phyloP scores from a whole-genome alignment of 345 rosid genomes.

The Bruguiera gymnorhiza region DNA sequence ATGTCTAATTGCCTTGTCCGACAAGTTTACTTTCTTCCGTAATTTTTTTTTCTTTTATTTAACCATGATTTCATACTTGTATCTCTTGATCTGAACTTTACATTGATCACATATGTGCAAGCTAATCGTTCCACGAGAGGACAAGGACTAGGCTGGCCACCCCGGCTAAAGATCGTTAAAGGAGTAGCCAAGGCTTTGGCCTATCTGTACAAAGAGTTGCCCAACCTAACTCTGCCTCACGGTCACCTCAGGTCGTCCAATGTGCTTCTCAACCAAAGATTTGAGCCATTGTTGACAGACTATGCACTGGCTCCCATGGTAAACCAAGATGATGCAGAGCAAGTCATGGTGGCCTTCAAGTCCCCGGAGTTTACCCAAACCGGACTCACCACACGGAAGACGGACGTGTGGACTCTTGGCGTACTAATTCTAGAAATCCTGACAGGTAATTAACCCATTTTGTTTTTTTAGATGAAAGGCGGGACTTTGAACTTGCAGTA shows the following conservation, averaged over 20 bases:
- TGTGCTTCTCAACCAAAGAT: conserved; percentile 5
- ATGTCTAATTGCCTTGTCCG: too few relatives aligned
- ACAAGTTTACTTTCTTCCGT: too few relatives aligned
- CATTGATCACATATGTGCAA: too few relatives aligned
- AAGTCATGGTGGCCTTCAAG: conserved; percentile 12
- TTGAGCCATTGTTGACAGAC: conserved; percentile 3
- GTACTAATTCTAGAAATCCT: conserved; percentile 8
- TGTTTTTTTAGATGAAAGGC: too few relatives aligned
- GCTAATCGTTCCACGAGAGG: background rate
- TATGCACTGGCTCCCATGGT: background rate
- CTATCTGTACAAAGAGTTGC: background rate
- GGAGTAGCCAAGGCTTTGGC: conserved; percentile 2
- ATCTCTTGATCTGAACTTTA: too few relatives aligned
- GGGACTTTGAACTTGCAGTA: too few relatives aligned
- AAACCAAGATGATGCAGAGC: background rate
- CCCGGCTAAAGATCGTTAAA: background rate
- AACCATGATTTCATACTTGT: too few relatives aligned
- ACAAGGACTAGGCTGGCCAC: conserved; percentile 6
- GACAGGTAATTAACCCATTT: background rate
- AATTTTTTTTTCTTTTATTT: too few relatives aligned
- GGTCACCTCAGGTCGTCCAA: conserved; percentile 11
- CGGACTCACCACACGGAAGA: background rate
- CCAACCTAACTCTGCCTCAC: background rate
- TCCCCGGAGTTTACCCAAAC: conserved; percentile 8
- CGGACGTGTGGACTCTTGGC: conserved; percentile 10